These are phyloP conservation scores for Helianthus annuus DNA, from an alignment of 129 eudicot genomes.

Conservation along the genomic window HanXRQr2.0-SUNRISE NC_035443.2:78205245-78205744, in stretches of 20 bases:
- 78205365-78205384: too few relatives aligned
- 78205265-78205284: slow-evolving; percentile 35
- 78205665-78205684: too few relatives aligned
- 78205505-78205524: not conserved
- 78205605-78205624: too few relatives aligned
- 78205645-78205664: too few relatives aligned
- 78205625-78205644: too few relatives aligned
- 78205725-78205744: too few relatives aligned
- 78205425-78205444: not conserved
- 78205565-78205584: not conserved
- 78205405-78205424: not conserved
- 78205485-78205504: too few relatives aligned
- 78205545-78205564: not conserved
- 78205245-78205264: slow-evolving; percentile 41
- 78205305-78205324: too few relatives aligned
- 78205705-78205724: too few relatives aligned
- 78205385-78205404: not conserved
- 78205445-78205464: not conserved
- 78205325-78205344: not conserved
- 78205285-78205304: slow-evolving; percentile 20
- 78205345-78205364: too few relatives aligned
- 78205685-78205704: too few relatives aligned
- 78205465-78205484: not conserved
- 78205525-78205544: not conserved
- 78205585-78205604: too few relatives aligned